Percentiles rank a stretch among this genome's conserved stretches.
Conservation (phyloP, 2,329 filamentous ascomycete genomes). For the Biscogniauxia sp. region DNA sequence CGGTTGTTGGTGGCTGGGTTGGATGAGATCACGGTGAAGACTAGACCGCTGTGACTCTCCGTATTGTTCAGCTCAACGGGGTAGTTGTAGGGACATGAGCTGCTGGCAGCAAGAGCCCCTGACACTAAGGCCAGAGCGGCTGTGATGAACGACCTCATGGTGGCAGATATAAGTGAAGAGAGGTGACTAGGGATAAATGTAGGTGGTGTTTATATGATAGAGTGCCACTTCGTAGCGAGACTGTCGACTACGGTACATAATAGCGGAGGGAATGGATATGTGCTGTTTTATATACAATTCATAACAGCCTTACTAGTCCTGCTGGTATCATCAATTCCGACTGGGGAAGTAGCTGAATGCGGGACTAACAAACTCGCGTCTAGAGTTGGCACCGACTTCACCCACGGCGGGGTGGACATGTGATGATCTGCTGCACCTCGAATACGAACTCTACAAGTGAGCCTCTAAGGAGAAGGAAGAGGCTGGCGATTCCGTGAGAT, state of each 20-base stretch:
- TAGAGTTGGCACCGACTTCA: background rate
- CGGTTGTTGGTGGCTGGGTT: conserved; percentile 21
- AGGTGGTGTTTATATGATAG: background rate
- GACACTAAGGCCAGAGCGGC: conserved; percentile 12
- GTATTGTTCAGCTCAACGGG: conserved; percentile 18
- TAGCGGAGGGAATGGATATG: background rate
- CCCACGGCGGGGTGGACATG: background rate
- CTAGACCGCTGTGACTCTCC: conserved; percentile 17
- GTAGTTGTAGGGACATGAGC: conserved; percentile 23
- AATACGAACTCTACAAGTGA: background rate
- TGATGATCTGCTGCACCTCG: background rate
- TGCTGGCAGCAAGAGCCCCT: conserved; percentile 6
- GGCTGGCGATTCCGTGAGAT: background rate
- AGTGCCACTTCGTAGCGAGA: background rate
- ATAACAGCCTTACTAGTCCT: background rate
- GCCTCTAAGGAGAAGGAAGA: background rate
- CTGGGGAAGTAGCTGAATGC: background rate
- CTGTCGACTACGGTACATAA: background rate
- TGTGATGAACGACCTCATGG: conserved; percentile 11
- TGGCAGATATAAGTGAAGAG: background rate
- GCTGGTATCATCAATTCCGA: background rate
- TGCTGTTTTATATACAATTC: background rate
- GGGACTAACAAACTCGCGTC: background rate
- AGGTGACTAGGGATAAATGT: background rate
- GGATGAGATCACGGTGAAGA: conserved; percentile 15